Evolutionary conservation across 495 filamentous ascomycete species (phyloP), one percentile per base, ranked within the genome.

Genomic region (Penicillium malachiteum): DNA sequence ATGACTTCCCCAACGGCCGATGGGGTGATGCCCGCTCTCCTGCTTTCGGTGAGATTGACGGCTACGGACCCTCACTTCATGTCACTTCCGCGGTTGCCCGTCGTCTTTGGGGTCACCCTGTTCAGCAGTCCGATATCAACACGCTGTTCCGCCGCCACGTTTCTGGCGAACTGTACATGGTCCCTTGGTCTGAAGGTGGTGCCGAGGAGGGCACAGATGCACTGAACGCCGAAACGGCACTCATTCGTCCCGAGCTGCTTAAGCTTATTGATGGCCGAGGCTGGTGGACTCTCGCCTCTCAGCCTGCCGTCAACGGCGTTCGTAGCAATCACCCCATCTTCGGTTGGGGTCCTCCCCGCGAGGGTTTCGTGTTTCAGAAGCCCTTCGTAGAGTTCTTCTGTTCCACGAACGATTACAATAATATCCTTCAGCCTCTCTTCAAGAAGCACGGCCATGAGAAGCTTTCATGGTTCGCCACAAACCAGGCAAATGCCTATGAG

Each of bases 371-470:
- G 48, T 98, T 96, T 78, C 94, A 98, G 63, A 98, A 98, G 71
- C 87, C 94, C 0, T 98, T 98, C 67, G 91, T 98, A 38, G 94
- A 98, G 71, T 90, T 97, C 75, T 97, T 97, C 77, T 71, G 92
- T 41, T 84, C 92, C 0, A 70, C 73, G 3, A 64, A 73, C 0
- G 88, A 92, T 69, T 97, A 90, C 84, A 68, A 74, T 13, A 60
- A 51, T 31, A 68, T 65, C 30, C 75, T 97, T 12, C 80, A 83
- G 53, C 74, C 76, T 14, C 77, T 82, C 44, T 82, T 97, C 31
- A 74, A 73, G 13, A 70, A 76, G 14, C 79, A 83, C 53, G 72
- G 81, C 44, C 67, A 78, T 34, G 81, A 85, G 18, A 80, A 86
- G 51, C 80, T 97, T 4, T 87, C 87, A 55, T 98, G 85, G 77